Evolutionary conservation across 2,329 filamentous ascomycete genomes (phyloP).

Genomic region (Fusarium circinatum): DNA sequence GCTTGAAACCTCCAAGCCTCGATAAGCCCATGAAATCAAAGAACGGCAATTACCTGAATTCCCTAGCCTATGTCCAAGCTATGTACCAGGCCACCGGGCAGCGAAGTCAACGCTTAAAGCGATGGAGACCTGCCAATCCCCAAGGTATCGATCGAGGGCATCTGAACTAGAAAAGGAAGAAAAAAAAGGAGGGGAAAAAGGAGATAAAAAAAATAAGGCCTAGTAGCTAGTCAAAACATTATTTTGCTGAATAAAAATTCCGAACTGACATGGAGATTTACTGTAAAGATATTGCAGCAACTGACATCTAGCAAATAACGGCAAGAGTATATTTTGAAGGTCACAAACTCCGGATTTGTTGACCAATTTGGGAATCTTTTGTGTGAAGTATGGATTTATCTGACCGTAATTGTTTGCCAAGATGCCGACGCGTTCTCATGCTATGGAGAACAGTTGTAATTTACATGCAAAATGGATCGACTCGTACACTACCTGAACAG

Average conservation of each 20-base stretch:
- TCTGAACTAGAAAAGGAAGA: not conserved
- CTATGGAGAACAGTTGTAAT: conserved; percentile 5
- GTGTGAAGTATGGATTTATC: not conserved
- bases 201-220: not conserved
- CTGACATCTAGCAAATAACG: not conserved
- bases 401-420: not conserved
- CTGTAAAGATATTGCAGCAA: not conserved
- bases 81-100: not conserved
- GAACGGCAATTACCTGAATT: not conserved
- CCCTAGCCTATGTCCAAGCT: conserved; percentile 1
- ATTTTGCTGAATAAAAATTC: no score
- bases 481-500: conserved; percentile 19
- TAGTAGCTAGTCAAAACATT: not conserved
- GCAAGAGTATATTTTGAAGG: not conserved
- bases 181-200: not conserved
- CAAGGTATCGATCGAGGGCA: not conserved
- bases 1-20: conserved; percentile 13
- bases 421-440: conserved; percentile 8
- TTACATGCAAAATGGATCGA: conserved; percentile 17
- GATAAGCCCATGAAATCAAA: not conserved
- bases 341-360: not conserved
- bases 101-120: not conserved
- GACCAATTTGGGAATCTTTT: not conserved
- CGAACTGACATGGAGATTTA: not conserved
- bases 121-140: conserved; percentile 10